Base-by-base conservation (phyloP, 2,329 filamentous ascomycete species). In the Reticulascus tulasneorum region DNA sequence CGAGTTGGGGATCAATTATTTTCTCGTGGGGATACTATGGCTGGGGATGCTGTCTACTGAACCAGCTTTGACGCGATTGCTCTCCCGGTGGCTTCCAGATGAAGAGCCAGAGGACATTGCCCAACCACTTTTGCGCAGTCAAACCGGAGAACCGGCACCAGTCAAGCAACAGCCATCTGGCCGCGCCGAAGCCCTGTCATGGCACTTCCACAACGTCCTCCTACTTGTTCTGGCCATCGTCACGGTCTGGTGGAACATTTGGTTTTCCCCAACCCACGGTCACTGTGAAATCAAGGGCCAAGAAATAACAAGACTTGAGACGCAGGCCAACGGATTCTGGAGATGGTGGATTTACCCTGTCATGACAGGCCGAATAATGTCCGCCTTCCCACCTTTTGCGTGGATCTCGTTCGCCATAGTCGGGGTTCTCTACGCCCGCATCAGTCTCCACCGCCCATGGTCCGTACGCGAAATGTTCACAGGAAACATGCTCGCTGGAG, bases 341-440 rank as follows among this genome's bases (percentile, higher is more conserved):
- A 51, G 50, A 10, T 50, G 70, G 23, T 70, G 66, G 66, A 68
- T 70, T 50, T 63, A 60, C 51, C 35, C 44, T 5, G 48, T 65
- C 7, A 20, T 38, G 4, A 45, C 44, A 0, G 38, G 45, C 2
- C 55, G 42, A 12, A 48, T 67, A 31, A 38, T 63, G 6, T 69
- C 66, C 1, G 53, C 41, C 10, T 69, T 69, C 35, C 66, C 67
- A 1, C 67, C 67, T 0, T 46, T 71, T 46, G 66, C 64, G 0
- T 70, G 67, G 67, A 44, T 70, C 5, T 69, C 67, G 1, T 69
- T 69, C 35, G 63, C 64, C 31, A 52, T 69, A 8, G 42, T 69
- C 12, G 67, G 67, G 5, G 47, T 70, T 0, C 45, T 70, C 8
- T 69, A 68, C 41, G 67, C 57, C 1, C 62, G 67, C 22, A 44